phyloP scores from a whole-genome alignment of 306 rosid species.

The Quercus variabilis region DNA sequence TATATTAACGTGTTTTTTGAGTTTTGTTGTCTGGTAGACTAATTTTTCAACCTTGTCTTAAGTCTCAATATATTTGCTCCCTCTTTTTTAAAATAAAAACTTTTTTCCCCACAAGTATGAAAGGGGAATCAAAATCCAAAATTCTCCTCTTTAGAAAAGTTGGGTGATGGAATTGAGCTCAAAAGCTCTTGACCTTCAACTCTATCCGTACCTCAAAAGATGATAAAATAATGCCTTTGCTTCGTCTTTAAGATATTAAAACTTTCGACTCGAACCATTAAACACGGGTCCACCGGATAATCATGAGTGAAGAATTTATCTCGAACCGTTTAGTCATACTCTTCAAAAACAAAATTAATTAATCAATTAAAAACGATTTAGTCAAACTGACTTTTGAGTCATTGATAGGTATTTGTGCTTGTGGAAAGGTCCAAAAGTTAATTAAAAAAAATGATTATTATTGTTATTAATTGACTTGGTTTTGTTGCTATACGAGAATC shows the following conservation, averaged over 20 bases:
- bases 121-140: no score
- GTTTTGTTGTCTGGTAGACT: no score
- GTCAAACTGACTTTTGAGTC: background rate
- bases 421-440: slow-evolving; percentile 8
- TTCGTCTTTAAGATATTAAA: slow-evolving; percentile 6
- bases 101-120: no score
- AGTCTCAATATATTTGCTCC: no score
- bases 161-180: no score
- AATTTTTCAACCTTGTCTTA: no score
- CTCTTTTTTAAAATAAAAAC: no score
- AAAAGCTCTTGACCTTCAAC: no score
- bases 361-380: no score
- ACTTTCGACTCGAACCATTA: background rate
- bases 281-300: slow-evolving; percentile 10
- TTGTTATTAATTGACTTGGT: background rate
- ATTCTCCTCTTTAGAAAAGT: no score
- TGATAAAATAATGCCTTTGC: background rate
- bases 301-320: background rate
- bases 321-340: slow-evolving; percentile 6
- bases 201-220: background rate
- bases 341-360: background rate
- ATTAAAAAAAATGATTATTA: background rate
- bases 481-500: background rate
- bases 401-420: background rate
- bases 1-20: no score